These are phyloP conservation scores for Anisogramma anomala DNA, from an alignment of 2,329 filamentous ascomycete genomes.

Conservation along the genomic window DNA sequence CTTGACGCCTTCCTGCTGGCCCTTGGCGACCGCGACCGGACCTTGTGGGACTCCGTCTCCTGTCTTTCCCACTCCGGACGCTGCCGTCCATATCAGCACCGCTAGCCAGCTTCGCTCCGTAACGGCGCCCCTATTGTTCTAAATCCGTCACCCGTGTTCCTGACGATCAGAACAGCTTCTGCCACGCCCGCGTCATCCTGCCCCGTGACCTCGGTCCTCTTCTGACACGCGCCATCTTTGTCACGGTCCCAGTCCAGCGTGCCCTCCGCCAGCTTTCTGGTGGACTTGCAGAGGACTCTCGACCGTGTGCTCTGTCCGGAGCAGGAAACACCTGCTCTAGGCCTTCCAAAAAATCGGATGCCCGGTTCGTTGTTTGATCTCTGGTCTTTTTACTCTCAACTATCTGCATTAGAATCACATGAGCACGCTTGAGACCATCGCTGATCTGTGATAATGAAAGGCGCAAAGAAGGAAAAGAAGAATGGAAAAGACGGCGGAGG, in stretches of 20 bases:
- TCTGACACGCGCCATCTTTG: constrained; percentile 12
- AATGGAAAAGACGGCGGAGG: constrained; percentile 42
- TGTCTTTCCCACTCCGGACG: not conserved
- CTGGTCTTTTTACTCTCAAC: constrained; percentile 1
- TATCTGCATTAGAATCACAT: constrained; percentile 3
- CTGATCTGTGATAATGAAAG: constrained; percentile 20
- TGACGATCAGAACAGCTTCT: constrained; percentile 2
- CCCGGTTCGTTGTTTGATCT: constrained; percentile 12
- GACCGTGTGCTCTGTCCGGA: constrained; percentile 10
- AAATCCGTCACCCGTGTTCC: constrained; percentile 4
- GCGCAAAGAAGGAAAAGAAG: constrained; percentile 42
- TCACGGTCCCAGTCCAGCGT: constrained; percentile 9
- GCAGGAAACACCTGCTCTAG: constrained; percentile 15
- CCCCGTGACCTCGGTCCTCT: constrained; percentile 6
- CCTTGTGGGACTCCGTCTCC: not conserved
- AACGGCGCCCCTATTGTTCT: constrained; percentile 2
- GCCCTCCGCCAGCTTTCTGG: constrained; percentile 3
- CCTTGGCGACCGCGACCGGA: not conserved
- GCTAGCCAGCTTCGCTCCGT: not conserved
- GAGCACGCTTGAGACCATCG: constrained; percentile 1
- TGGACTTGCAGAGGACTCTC: constrained; percentile 8
- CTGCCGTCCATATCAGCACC: no score
- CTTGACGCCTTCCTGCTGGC: not conserved
- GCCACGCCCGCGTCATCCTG: constrained; percentile 4
- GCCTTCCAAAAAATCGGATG: constrained; percentile 11